Conservation (phyloP, 805 yeast species). For the Pichia occidentalis region DNA sequence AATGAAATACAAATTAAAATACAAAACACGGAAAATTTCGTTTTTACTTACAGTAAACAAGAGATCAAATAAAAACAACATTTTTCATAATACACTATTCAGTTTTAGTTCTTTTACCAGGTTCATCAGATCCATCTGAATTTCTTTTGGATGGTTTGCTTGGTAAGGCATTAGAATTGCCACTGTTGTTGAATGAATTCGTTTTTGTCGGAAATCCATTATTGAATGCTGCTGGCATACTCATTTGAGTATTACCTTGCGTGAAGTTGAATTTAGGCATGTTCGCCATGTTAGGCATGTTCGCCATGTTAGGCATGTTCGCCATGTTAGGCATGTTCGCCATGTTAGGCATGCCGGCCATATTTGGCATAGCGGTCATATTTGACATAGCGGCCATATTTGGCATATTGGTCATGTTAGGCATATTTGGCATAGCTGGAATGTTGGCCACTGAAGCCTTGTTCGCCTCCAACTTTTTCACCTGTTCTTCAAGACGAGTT, state of each 20-base stretch:
- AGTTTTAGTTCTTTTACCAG: constrained; percentile 21
- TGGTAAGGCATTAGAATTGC: constrained; percentile 4
- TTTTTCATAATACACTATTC: constrained; percentile 11
- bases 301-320: background rate
- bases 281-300: background rate
- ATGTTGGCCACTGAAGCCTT: background rate
- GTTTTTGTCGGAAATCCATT: too few species aligned
- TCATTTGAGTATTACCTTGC: background rate
- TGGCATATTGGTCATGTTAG: constrained; percentile 5
- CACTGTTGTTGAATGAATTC: background rate
- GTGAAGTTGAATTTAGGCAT: background rate
- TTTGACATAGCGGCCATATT: constrained; percentile 6
- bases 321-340: background rate
- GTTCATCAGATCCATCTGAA: constrained; percentile 15
- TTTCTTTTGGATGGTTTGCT: constrained; percentile 18
- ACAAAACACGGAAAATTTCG: background rate
- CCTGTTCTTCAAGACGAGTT: constrained; percentile 43
- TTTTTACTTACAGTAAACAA: background rate
- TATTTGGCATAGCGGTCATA: background rate
- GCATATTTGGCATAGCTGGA: constrained; percentile 2
- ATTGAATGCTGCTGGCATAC: background rate
- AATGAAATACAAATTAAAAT: background rate
- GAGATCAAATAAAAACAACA: background rate
- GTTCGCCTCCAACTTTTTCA: constrained; percentile 18
- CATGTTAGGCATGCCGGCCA: background rate